Base-by-base conservation (phyloP, 2,329 filamentous ascomycete genomes). In the Penicillium sp. region DNA sequence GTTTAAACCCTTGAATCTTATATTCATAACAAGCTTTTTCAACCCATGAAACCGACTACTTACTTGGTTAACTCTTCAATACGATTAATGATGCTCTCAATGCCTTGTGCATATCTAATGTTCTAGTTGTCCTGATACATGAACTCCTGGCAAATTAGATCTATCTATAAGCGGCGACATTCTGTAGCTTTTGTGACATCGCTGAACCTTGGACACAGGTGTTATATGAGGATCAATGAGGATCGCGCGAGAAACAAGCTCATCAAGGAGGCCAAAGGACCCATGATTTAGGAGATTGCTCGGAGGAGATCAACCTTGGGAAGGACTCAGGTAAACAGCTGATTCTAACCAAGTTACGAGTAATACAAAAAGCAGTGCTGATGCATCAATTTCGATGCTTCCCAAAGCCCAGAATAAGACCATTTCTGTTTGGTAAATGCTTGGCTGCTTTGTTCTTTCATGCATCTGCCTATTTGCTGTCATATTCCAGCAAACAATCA, bases 391-490 rank as follows among this genome's bases (percentile, higher is more conserved):
- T n/a, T 7, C 2, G 34, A n/a, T 36, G 6, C 4, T 36, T n/a
- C 13, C 13, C n/a, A n/a, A 36, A n/a, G 11, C 13, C 34, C 6
- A 6, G 14, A 16, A 7, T n/a, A 36, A 13, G 7, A 5, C 13
- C n/a, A 36, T 36, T 36, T 3, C n/a, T 36, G 6, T 52, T 27
- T 39, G 46, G 16, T 40, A 8, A 10, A 9, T 40, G 14, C n/a
- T 31, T 22, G 22, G 27, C 31, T 50, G 45, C 18, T 45, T 46
- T 31, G n/a, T 34, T 44, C 42, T 54, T 56, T 52, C 22, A 39
- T 47, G 56, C 56, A 60, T 40, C 55, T 59, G 55, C 51, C 54
- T 52, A 55, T 49, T 45, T 46, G 24, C 22, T 46, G 13, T 39
- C 49, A 34, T 51, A 24, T 42, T 38, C 11, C 38, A 11, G n/a